Percentiles rank a stretch among this genome's conserved stretches.
Evolutionary conservation across 495 filamentous ascomycete species (phyloP).

Genomic region (Neurospora sp.): DNA sequence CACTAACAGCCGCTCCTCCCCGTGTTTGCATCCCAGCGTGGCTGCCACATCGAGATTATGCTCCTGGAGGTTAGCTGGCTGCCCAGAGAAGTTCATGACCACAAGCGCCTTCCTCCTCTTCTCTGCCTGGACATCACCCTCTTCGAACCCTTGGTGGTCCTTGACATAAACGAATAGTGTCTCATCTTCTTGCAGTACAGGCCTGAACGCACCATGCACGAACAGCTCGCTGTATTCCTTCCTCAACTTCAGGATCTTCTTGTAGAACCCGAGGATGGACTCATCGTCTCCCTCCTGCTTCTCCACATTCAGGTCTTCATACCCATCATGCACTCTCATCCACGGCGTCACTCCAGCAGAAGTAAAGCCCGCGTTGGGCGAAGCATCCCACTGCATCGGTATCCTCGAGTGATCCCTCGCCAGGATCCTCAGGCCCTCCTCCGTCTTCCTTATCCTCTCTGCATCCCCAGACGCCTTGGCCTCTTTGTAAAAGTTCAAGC

Average conservation of each 20-base stretch:
- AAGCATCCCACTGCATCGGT: slow-evolving; percentile 52
- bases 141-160: neutral
- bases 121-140: neutral
- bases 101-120: slow-evolving; percentile 5
- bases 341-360: slow-evolving; percentile 29
- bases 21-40: neutral
- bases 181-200: slow-evolving; percentile 14
- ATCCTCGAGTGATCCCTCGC: slow-evolving; percentile 52
- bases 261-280: slow-evolving; percentile 39
- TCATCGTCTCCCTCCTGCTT: slow-evolving; percentile 24
- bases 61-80: neutral
- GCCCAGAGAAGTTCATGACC: slow-evolving; percentile 10
- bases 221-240: slow-evolving; percentile 45
- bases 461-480: slow-evolving; percentile 13
- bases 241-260: slow-evolving; percentile 28
- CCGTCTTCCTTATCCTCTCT: slow-evolving; percentile 26
- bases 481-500: slow-evolving; percentile 46
- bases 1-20: neutral
- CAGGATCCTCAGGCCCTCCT: slow-evolving; percentile 32
- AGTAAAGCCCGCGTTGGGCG: slow-evolving; percentile 42
- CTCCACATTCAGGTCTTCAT: slow-evolving; percentile 33
- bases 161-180: slow-evolving; percentile 8
- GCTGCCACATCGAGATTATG: neutral
- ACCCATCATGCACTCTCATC: slow-evolving; percentile 43
- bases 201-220: slow-evolving; percentile 50